phyloP scores from a whole-genome alignment of 306 rosid species.

The Cicer yamashitae region DNA sequence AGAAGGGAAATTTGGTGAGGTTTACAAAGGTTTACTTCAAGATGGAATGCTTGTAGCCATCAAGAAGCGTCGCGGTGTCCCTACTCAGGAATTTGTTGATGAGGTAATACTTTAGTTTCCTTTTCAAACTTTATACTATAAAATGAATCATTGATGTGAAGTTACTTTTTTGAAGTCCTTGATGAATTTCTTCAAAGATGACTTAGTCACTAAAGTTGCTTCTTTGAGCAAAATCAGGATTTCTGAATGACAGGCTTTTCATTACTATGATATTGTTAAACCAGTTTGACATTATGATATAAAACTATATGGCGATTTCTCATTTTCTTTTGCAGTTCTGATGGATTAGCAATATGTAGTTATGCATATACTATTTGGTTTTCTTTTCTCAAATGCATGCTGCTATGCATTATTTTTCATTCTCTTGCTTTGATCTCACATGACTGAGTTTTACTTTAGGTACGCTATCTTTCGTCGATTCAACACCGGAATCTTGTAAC shows the following conservation, averaged over 20 bases:
- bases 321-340: conserved; percentile 20
- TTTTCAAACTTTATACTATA: conserved; percentile 8
- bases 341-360: conserved; percentile 5
- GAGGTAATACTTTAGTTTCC: conserved; percentile 64
- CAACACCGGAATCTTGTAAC: conserved; percentile 78
- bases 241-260: conserved; percentile 12
- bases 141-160: conserved; percentile 1
- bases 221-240: conserved; percentile 27
- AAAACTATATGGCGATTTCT: background rate
- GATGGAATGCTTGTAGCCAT: conserved; percentile 94
- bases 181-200: conserved; percentile 27
- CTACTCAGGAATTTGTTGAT: conserved; percentile 74
- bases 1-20: conserved; percentile 89
- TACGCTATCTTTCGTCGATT: conserved; percentile 78
- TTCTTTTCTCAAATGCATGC: background rate
- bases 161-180: background rate
- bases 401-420: conserved; percentile 34
- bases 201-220: background rate
- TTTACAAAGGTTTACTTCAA: conserved; percentile 86
- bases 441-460: conserved; percentile 59
- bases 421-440: conserved; percentile 53
- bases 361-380: conserved; percentile 11
- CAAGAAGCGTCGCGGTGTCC: conserved; percentile 72
- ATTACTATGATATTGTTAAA: background rate
- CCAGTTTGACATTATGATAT: conserved; percentile 7